Evolutionary conservation across 1,284 basidiomycete genomes (phyloP).

Genomic region (Bondarzewia mesenterica): DNA sequence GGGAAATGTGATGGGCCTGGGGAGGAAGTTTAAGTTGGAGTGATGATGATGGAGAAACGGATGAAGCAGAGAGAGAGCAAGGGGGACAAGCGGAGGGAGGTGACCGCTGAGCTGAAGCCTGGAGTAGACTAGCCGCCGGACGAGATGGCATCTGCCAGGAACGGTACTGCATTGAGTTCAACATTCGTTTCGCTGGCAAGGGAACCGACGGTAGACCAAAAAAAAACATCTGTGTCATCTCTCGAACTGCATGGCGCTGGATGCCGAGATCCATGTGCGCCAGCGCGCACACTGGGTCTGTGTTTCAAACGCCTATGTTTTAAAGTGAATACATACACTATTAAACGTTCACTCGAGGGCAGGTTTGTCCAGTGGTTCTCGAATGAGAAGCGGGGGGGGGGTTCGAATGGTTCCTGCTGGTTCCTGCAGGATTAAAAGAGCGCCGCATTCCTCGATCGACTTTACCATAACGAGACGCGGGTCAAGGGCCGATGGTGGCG

Average conservation of each 20-base stretch:
- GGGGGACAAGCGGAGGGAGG: too few species aligned
- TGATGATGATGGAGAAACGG: background rate
- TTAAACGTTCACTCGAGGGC: background rate
- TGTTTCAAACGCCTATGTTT: background rate
- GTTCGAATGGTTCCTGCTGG: background rate
- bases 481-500: too few species aligned
- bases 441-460: background rate
- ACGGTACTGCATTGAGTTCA: background rate
- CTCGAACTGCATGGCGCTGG: background rate
- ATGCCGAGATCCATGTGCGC: background rate
- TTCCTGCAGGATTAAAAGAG: background rate
- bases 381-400: background rate
- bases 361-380: background rate
- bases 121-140: background rate
- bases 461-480: too few species aligned
- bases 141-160: constrained; percentile 1
- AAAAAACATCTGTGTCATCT: too few species aligned
- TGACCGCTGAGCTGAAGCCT: background rate
- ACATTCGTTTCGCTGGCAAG: constrained; percentile 1
- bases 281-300: too few species aligned
- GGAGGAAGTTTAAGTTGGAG: background rate
- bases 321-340: background rate
- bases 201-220: constrained; percentile 1
- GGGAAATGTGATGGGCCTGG: background rate
- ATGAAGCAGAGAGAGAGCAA: background rate